Base-by-base conservation (phyloP, 768 basidiomycete genomes). In the Hysterangium stoloniferum region DNA sequence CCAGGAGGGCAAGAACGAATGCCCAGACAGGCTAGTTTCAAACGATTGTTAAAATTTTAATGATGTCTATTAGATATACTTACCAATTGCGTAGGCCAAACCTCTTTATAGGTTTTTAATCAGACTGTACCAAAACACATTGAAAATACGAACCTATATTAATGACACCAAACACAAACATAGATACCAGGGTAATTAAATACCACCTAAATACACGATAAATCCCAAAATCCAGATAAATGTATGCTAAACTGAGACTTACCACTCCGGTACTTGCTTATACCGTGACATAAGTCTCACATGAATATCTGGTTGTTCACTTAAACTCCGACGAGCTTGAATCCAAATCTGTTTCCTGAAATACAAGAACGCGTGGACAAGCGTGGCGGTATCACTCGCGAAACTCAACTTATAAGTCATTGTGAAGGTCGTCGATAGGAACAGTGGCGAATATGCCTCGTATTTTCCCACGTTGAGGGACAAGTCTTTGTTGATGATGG, bases 291-390 rank as follows among this genome's bases (percentile, higher is more conserved):
- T 94, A 34, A 93, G 73, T 40, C 89, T 80, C 6, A 84, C 78
- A 63, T 94, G 91, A 47, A 93, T 72, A 60, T 94, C 91, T 38
- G 80, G 81, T 60, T 91, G 85, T 58, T 92, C 85, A 54, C 72
- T 76, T 36, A 87, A 67, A 34, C 71, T 66, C 53, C 74, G 74
- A 52, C 79, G 78, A 70, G 88, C 78, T 54, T 87, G 82, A 53
- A 80, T 79, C 31, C 69, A 61, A 52, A 91, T 86, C 58, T 92
- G 89, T 46, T 75, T 76, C 42, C 89, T 80, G 73, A 87, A 92
- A 84, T 88, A 92, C 47, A 94, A 62, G 70, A 82, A 77, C 4
- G 87, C 85, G 63, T 94, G 91, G 4, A 88, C 78, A 20, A 90
- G 65, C 41, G 89, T 72, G 3, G 90, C 71, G 0, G 85, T 71